Evolutionary conservation across 2,329 filamentous ascomycete species (phyloP).

Genomic region (Neonectria hederae): DNA sequence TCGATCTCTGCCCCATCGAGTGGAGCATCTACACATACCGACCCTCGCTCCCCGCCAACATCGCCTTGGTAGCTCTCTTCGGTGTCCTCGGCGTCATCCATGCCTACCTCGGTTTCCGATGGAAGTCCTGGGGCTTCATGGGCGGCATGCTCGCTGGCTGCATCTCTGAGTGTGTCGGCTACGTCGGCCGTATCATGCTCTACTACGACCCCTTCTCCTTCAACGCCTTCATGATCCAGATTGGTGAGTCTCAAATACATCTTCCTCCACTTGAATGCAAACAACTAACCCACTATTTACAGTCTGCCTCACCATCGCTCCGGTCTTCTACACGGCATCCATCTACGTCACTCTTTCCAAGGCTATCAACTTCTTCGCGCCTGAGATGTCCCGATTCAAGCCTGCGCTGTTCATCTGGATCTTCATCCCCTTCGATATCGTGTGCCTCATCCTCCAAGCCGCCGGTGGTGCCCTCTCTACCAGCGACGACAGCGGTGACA

Average conservation of each 20-base stretch:
- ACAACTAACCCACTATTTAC: conserved; percentile 6
- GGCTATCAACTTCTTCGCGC: conserved; percentile 52
- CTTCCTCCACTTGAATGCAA: too few relatives aligned
- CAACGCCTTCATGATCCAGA: conserved; percentile 71
- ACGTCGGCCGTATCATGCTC: conserved; percentile 67
- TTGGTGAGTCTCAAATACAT: conserved; percentile 53
- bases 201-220: conserved; percentile 67
- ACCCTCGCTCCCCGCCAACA: conserved; percentile 63
- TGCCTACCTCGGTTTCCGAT: conserved; percentile 55
- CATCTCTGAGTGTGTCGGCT: conserved; percentile 68
- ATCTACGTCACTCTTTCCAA: conserved; percentile 71
- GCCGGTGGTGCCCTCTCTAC: conserved; percentile 65
- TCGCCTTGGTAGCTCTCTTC: conserved; percentile 62
- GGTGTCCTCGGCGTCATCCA: conserved; percentile 53
- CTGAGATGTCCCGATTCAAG: conserved; percentile 54
- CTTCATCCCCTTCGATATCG: conserved; percentile 64
- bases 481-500: conserved; percentile 49
- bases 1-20: conserved; percentile 57
- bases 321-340: conserved; percentile 64
- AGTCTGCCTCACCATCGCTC: conserved; percentile 65
- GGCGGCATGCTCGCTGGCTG: conserved; percentile 65
- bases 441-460: conserved; percentile 67
- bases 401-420: conserved; percentile 56
- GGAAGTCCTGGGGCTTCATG: conserved; percentile 60
- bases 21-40: conserved; percentile 64